Conservation (phyloP, 2,329 filamentous ascomycete genomes). For the Nemania sp. region DNA sequence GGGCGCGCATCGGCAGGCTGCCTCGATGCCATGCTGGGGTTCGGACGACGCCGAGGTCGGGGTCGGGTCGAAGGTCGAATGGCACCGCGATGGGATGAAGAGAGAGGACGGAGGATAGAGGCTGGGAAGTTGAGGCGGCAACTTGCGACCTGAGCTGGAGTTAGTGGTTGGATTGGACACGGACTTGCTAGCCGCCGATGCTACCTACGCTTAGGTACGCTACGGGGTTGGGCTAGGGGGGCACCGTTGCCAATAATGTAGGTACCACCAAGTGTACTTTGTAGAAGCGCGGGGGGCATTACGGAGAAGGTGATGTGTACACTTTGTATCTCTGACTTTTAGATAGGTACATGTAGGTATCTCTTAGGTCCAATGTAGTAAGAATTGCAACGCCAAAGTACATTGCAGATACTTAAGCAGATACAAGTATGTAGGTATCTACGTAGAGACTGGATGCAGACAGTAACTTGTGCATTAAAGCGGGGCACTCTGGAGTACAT, state of each 20-base stretch:
- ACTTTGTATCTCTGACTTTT: too few species aligned
- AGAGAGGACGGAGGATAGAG: conserved; percentile 7
- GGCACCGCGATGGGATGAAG: conserved; percentile 8
- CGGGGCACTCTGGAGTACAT: too few species aligned
- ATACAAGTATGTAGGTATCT: too few species aligned
- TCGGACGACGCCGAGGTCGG: conserved; percentile 15
- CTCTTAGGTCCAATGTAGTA: too few species aligned
- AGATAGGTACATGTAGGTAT: too few species aligned
- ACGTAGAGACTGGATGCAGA: too few species aligned
- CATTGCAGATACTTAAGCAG: too few species aligned
- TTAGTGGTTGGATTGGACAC: background rate
- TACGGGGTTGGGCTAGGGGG: background rate
- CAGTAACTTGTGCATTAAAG: too few species aligned
- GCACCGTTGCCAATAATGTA: background rate
- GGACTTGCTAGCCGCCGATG: background rate
- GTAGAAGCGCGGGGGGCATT: background rate
- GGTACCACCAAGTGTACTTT: too few species aligned
- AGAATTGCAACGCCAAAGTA: too few species aligned
- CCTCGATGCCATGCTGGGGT: conserved; percentile 50
- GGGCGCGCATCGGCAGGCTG: conserved; percentile 53
- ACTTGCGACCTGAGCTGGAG: background rate
- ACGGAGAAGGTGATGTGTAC: background rate
- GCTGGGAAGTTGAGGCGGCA: conserved; percentile 4
- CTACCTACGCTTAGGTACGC: too few species aligned
- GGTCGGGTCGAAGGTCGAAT: conserved; percentile 8